Evolutionary conservation across 169 alveolate species (phyloP), one percentile per base, ranked within the genome.

Genomic region (Plasmodium ovale): DNA sequence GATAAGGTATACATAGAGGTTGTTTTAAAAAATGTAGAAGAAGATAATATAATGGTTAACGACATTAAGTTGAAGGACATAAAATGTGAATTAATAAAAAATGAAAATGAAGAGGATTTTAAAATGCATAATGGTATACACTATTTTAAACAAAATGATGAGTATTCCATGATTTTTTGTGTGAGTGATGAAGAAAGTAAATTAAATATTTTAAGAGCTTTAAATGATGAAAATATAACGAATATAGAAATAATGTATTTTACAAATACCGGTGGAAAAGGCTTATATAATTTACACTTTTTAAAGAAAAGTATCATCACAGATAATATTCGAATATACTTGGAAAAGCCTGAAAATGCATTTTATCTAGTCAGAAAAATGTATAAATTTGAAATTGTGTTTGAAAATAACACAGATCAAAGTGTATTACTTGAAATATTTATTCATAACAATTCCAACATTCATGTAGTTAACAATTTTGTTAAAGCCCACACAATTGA

Each of bases 401-500:
- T 77, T 77, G 88, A 77, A 54, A 77, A 77, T 62, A 77, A 77
- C 37, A 60, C 88, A 37, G 74, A 77, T 77, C 29, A 60, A 60
- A 64, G 37, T 53, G 35, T 77, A 33, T 23, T 67, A 6, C 1
- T 77, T 25, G 88, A 77, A 77, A 77, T 77, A 60, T 49, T 77
- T 21, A 49, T 77, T 60, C 88, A 77, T 39, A 77, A 77, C 29
- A 77, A 60, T 77, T 60, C 56, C 9, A 68, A 77, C 37, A 77
- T 77, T 62, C 88, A 77, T 62, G 74, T 77, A 12, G 88, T 77
- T 31, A 77, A 77, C 29, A 77, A 77, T 42, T 77, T 77, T 77
- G 88, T 77, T 25, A 77, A 77, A 53, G 58, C 53, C 39, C 88
- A 77, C 53, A 77, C 27, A 62, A 77, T 77, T 47, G 74, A 77